Percentiles rank a stretch among this genome's conserved stretches.
phyloP scores from a whole-genome alignment of 1,284 basidiomycete genomes.

The Trametes versicolor region DNA sequence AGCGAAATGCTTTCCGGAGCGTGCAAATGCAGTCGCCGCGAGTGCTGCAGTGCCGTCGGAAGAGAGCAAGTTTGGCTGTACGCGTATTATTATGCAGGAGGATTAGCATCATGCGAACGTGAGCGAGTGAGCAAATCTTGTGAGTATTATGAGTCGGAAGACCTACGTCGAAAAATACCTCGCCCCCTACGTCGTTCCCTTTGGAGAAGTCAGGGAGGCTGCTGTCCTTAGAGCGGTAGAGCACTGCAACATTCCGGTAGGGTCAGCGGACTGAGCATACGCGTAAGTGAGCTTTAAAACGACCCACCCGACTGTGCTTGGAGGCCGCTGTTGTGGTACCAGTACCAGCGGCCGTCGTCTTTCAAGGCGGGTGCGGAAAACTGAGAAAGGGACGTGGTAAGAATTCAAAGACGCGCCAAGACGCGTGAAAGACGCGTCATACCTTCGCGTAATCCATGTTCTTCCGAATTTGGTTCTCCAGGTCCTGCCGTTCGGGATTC shows the following conservation, averaged over 20 bases:
- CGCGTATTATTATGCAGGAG: no score
- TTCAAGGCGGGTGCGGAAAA: slow-evolving; percentile 69
- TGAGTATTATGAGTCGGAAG: no score
- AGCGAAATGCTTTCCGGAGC: slow-evolving; percentile 75
- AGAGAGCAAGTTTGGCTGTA: slow-evolving; percentile 74
- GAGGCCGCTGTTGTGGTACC: slow-evolving; percentile 78
- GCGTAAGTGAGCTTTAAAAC: no score
- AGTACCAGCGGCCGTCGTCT: slow-evolving; percentile 80
- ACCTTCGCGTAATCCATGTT: slow-evolving; percentile 81
- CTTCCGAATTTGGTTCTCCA: slow-evolving; percentile 68
- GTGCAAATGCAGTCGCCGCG: slow-evolving; percentile 66
- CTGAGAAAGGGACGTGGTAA: slow-evolving; percentile 45
- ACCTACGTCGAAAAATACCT: slow-evolving; percentile 82
- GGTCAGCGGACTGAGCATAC: no score
- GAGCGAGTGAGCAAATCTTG: no score
- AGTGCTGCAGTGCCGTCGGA: slow-evolving; percentile 80
- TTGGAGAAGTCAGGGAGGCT: slow-evolving; percentile 61
- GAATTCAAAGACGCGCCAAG: slow-evolving; percentile 10
- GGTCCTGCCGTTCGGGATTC: slow-evolving; percentile 62
- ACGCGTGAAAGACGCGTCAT: slow-evolving; percentile 24
- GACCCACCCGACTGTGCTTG: slow-evolving; percentile 68
- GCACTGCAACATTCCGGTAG: slow-evolving; percentile 46
- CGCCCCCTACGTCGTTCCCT: slow-evolving; percentile 56
- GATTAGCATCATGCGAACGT: no score
- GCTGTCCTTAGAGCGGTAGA: slow-evolving; percentile 71